phyloP scores from a whole-genome alignment of 768 basidiomycete genomes.

The Tulasnella sp. region DNA sequence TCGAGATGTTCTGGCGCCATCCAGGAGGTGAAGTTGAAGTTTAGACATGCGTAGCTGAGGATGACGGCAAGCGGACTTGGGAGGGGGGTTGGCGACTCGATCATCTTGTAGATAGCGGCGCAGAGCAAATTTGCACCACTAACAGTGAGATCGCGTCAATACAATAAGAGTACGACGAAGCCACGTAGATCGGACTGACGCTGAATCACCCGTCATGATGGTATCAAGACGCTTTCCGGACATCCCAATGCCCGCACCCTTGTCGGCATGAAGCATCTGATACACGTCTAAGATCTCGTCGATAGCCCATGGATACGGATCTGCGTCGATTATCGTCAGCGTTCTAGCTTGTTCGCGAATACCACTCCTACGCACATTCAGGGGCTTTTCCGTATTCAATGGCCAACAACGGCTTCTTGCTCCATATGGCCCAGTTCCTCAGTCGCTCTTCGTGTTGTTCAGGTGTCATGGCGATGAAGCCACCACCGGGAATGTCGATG shows the following conservation, averaged over 20 bases:
- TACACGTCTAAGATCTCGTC: constrained; percentile 93
- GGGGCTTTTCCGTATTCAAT: constrained; percentile 96
- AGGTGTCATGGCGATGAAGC: constrained; percentile 92
- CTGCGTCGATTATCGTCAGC: constrained; percentile 30
- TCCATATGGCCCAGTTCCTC: constrained; percentile 70
- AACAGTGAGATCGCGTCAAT: constrained; percentile 7
- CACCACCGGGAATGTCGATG: constrained; percentile 90
- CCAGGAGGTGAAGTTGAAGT: constrained; percentile 99
- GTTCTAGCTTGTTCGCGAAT: neutral
- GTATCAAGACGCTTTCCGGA: constrained; percentile 67
- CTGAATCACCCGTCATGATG: constrained; percentile 88
- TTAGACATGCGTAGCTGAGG: constrained; percentile 81
- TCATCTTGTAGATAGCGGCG: constrained; percentile 71
- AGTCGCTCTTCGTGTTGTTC: constrained; percentile 94
- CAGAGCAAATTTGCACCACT: constrained; percentile 83
- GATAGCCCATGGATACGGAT: constrained; percentile 94
- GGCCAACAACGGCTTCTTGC: constrained; percentile 67
- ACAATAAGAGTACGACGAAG: constrained; percentile 1
- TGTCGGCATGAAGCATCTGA: constrained; percentile 64
- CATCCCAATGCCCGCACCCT: constrained; percentile 76
- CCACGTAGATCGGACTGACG: constrained; percentile 46
- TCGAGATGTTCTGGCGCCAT: constrained; percentile 72
- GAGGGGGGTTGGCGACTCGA: constrained; percentile 51
- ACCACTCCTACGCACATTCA: constrained; percentile 49
- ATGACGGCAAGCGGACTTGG: constrained; percentile 73